Base-by-base conservation (phyloP, 106 monocot species). In the Apostasia shenzhenica region DNA sequence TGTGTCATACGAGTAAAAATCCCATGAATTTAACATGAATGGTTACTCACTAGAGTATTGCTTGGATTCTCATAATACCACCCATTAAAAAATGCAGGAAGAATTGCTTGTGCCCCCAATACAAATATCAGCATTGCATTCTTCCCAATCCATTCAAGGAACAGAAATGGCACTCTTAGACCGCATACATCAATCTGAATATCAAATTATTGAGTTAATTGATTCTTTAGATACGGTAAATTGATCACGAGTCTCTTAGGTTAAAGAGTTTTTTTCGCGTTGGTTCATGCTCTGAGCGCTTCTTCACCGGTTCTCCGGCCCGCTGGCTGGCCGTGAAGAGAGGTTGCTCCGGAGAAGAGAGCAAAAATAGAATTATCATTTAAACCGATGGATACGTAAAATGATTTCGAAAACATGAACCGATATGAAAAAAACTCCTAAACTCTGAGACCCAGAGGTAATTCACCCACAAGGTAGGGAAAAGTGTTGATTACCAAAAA, bases 71-170 rank as follows among this genome's bases (percentile, higher is more conserved):
- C 80, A 63, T 84, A 84, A 8, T 80, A 84, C 84, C 84, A 84
- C 66, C 84, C 77, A 45, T 84, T 80, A 12, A 84, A 57, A 63
- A 84, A 84, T 8, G 80, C 84, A 61, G 84, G 43, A 49, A 84
- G 68, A 38, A 84, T 77, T 37, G 67, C 84, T 57, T 66, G 51
- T 11, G 84, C 84, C 14, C 70, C 84, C 76, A 84, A 67, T 37
- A 80, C 84, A 67, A 70, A 84, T 6, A 84, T 70, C 42, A 84
- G 77, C 84, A 84, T 84, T 53, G 84, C 58, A 53, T 84, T 84
- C 80, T 74, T 77, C 41, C 84, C 84, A 3, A 84, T 80, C 80
- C 80, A 84, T 59, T 84, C 84, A 3, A 84, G 73, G 66, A 80
- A 70, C 14, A 77, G 41, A 44, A 80, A 80, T 70, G 84, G 80